Conservation (phyloP, 1,284 basidiomycete genomes). For the Marasmius sp. region DNA sequence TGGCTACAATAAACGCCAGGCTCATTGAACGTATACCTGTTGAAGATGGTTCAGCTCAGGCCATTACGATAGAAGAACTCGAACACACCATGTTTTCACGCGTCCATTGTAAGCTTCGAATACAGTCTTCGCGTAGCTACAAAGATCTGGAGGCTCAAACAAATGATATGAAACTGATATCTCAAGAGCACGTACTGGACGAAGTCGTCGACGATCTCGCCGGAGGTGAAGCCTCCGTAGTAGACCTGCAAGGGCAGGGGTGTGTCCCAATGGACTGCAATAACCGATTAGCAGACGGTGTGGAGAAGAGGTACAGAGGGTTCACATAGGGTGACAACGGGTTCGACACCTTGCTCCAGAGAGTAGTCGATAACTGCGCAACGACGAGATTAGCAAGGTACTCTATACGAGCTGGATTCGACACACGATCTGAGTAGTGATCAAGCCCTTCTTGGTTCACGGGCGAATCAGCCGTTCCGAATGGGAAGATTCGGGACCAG, state of each 20-base stretch:
- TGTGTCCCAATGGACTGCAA: slow-evolving; percentile 47
- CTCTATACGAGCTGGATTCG: background rate
- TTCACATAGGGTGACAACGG: slow-evolving; percentile 46
- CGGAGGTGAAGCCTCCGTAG: slow-evolving; percentile 47
- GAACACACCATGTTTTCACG: slow-evolving; percentile 43
- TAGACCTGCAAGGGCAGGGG: slow-evolving; percentile 44
- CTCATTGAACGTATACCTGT: slow-evolving; percentile 51
- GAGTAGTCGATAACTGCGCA: slow-evolving; percentile 46
- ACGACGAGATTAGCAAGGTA: background rate
- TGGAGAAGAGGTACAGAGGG: background rate
- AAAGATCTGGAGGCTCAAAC: background rate
- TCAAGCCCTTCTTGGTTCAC: slow-evolving; percentile 42
- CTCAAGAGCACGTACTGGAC: slow-evolving; percentile 32
- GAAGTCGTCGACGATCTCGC: slow-evolving; percentile 45
- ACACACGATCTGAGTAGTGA: slow-evolving; percentile 47
- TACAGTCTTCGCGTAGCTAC: slow-evolving; percentile 46
- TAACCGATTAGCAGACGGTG: background rate
- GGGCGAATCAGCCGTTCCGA: slow-evolving; percentile 45
- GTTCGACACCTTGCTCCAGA: slow-evolving; percentile 38
- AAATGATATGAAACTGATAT: too few species aligned
- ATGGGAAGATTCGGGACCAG: slow-evolving; percentile 50
- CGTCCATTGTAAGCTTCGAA: slow-evolving; percentile 47
- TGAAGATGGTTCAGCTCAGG: background rate
- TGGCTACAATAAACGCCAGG: slow-evolving; percentile 43
- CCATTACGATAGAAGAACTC: too few species aligned